Evolutionary conservation across 768 basidiomycete genomes (phyloP).

Genomic region (Amanita rubescens): DNA sequence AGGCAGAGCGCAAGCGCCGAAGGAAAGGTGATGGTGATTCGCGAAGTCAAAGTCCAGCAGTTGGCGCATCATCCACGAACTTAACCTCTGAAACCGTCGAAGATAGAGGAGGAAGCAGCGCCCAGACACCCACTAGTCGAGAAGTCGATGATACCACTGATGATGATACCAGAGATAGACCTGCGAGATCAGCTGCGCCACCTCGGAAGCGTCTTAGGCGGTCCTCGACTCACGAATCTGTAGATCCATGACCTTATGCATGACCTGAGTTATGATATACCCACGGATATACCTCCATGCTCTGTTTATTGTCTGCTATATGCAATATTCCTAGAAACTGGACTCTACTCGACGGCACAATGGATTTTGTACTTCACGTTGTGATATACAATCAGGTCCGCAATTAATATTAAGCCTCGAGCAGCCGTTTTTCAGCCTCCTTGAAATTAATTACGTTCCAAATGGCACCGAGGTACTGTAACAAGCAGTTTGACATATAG

Average conservation of each 20-base stretch:
- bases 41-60: slow-evolving; percentile 12
- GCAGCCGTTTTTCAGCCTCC: slow-evolving; percentile 58
- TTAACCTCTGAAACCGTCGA: background rate
- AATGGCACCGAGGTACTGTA: slow-evolving; percentile 55
- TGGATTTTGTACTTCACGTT: background rate
- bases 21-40: slow-evolving; percentile 27
- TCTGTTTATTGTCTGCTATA: background rate
- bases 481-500: background rate
- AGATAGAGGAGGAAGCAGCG: background rate
- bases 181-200: background rate
- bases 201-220: background rate
- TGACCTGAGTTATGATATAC: background rate
- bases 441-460: slow-evolving; percentile 91
- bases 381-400: background rate
- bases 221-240: background rate
- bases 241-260: background rate
- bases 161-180: background rate
- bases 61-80: background rate
- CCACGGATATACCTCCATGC: background rate
- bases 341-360: no score
- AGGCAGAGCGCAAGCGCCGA: slow-evolving; percentile 47
- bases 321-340: background rate
- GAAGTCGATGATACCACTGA: background rate
- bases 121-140: background rate
- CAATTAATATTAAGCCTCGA: slow-evolving; percentile 18